A percentile compares a stretch with the other conserved stretches of the same genome.
These are phyloP conservation scores for Rhizopogon salebrosus DNA, from an alignment of 768 basidiomycete species.

Conservation along the genomic window DNA sequence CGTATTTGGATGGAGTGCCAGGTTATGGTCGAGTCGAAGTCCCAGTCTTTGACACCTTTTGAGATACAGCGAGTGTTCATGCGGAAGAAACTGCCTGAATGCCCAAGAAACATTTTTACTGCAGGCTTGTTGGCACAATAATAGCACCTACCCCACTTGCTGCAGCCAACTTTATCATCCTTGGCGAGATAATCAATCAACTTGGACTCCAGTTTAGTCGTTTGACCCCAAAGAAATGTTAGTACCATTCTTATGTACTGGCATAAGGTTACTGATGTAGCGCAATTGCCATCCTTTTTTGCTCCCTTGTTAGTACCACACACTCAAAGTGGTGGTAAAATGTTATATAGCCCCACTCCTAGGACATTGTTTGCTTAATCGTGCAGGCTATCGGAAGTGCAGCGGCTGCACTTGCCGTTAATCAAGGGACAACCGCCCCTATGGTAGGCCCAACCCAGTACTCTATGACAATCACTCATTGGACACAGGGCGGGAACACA, in stretches of 20 bases:
- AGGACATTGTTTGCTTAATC: slow-evolving; percentile 34
- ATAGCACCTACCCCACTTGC: slow-evolving; percentile 53
- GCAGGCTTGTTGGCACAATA: slow-evolving; percentile 36
- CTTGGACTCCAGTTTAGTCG: slow-evolving; percentile 49
- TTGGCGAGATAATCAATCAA: slow-evolving; percentile 38
- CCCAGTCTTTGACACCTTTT: slow-evolving; percentile 24
- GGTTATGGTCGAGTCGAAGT: slow-evolving; percentile 43
- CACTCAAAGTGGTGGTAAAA: background rate
- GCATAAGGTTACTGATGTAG: background rate
- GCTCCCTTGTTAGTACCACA: slow-evolving; percentile 7
- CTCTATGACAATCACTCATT: background rate
- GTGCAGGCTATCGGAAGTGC: slow-evolving; percentile 39
- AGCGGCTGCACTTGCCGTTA: slow-evolving; percentile 35
- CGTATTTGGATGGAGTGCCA: slow-evolving; percentile 48
- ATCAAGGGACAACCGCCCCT: slow-evolving; percentile 16
- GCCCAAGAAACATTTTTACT: background rate
- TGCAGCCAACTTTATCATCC: slow-evolving; percentile 51
- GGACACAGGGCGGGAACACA: slow-evolving; percentile 38
- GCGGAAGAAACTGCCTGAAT: too few relatives aligned
- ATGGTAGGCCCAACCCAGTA: slow-evolving; percentile 3
- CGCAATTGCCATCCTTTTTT: slow-evolving; percentile 10
- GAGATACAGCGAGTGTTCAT: slow-evolving; percentile 36
- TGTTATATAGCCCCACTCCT: background rate
- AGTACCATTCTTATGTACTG: background rate
- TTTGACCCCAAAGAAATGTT: slow-evolving; percentile 29